Evolutionary conservation across 1,139 yeast species (phyloP).

Genomic region (Pichia sp.): DNA sequence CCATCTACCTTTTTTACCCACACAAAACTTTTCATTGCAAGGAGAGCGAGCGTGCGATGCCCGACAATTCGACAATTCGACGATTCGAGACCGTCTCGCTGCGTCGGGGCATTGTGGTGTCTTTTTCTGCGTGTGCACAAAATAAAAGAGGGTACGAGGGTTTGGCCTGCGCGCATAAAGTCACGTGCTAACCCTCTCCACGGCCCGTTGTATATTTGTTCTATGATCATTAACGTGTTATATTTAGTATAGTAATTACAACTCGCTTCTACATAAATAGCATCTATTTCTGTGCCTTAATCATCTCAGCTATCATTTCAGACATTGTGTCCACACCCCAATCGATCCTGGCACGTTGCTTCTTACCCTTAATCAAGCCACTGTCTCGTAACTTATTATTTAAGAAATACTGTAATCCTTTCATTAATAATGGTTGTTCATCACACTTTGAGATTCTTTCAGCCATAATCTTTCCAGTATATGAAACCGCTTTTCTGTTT

Average conservation of each 20-base stretch:
- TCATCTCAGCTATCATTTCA: slow-evolving; percentile 46
- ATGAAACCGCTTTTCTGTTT: slow-evolving; percentile 37
- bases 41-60: no score
- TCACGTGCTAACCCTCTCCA: no score
- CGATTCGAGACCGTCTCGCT: no score
- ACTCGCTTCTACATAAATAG: not conserved
- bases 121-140: no score
- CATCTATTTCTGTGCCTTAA: slow-evolving; percentile 4
- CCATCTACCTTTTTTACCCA: no score
- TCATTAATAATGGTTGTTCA: slow-evolving; percentile 56
- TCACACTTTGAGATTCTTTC: slow-evolving; percentile 54
- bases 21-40: slow-evolving; percentile 8
- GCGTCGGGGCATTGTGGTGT: no score
- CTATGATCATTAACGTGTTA: no score
- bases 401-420: slow-evolving; percentile 70
- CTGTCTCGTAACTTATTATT: slow-evolving; percentile 47
- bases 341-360: slow-evolving; percentile 54
- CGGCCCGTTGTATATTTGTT: no score
- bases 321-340: slow-evolving; percentile 63
- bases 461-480: slow-evolving; percentile 49
- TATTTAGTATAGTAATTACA: no score
- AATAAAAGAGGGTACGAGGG: no score
- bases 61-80: no score
- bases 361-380: slow-evolving; percentile 49
- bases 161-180: no score